phyloP scores from a whole-genome alignment of 2,329 filamentous ascomycete species.

The Ascomycota sp. region DNA sequence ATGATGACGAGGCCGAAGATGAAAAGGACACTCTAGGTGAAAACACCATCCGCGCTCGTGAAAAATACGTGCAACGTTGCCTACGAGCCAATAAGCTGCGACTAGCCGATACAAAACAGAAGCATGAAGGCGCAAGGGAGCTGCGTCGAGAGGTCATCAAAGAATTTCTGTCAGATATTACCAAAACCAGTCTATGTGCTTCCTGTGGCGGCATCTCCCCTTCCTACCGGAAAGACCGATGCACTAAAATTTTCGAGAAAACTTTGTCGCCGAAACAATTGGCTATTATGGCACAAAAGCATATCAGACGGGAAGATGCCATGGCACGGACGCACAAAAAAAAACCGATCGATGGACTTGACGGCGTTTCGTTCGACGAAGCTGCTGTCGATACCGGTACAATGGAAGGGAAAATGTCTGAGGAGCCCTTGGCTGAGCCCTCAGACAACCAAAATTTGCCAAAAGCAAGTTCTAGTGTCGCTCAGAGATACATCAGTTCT shows the following conservation, averaged over 20 bases:
- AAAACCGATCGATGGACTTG: constrained; percentile 15
- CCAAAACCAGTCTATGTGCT: constrained; percentile 47
- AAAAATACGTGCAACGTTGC: constrained; percentile 50
- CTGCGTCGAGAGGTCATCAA: constrained; percentile 58
- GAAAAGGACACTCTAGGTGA: constrained; percentile 39
- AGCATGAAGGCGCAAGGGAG: constrained; percentile 69
- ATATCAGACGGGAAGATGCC: constrained; percentile 49
- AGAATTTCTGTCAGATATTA: constrained; percentile 59
- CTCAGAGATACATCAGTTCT: constrained; percentile 60
- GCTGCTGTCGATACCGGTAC: constrained; percentile 45
- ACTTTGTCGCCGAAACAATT: constrained; percentile 54
- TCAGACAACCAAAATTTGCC: constrained; percentile 12
- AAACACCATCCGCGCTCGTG: constrained; percentile 29
- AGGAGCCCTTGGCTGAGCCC: constrained; percentile 25
- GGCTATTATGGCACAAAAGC: constrained; percentile 51
- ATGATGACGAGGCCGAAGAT: constrained; percentile 40
- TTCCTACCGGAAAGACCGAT: constrained; percentile 71
- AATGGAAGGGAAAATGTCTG: constrained; percentile 20
- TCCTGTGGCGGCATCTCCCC: constrained; percentile 53
- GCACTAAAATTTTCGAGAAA: constrained; percentile 85
- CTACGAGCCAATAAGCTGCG: constrained; percentile 34
- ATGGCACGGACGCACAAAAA: constrained; percentile 24
- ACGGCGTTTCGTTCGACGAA: constrained; percentile 34
- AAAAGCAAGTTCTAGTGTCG: constrained; percentile 10
- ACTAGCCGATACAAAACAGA: constrained; percentile 38